Base-by-base conservation (phyloP, 345 rosid genomes). In the Corchorus olitorius region DNA sequence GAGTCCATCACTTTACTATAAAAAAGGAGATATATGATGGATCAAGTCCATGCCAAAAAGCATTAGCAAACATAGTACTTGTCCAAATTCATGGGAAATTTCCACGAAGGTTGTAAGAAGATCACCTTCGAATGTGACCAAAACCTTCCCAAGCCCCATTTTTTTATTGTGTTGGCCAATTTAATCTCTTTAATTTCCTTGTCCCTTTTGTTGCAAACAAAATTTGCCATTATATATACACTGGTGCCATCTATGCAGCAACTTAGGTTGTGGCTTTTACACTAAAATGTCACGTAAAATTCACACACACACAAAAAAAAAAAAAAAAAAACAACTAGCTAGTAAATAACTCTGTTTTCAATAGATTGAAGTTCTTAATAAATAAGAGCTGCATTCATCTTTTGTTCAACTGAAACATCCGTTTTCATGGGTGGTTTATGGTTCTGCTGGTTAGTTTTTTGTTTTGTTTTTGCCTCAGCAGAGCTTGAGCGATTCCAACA, bases 401-500 rank as follows among this genome's bases (percentile, higher is more conserved):
- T 56, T 56, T 56, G 13, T 56, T 27, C 11, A 22, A 58, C 35
- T 22, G 35, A 58, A 20, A 33, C 6, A 22, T 61, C n/a, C 5
- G 43, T 13, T 33, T 33, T 34, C 73, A 68, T 73, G 76, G 67
- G 48, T 27, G 67, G 27, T 43, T 27, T 53, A 45, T 5, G 34
- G 8, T 20, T 4, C 27, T 27, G 27, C 27, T 12, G 49, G 64
- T 5, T 72, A 6, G 65, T 35, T 61, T 39, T 55, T 2, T 65
- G 55, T 43, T 72, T 72, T 65, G 41, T 45, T 20, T 37, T 59
- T 17, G 53, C 60, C 17, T 60, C 71, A 14, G 70, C 71, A 6
- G 53, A 60, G 78, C 45, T 79, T 60, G 65, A 8, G 41, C 62
- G 46, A 72, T 74, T 79, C 33, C 22, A 74, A 13, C 82, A 74